Conservation (phyloP, 345 rosid species). For the Brassica cretica region DNA sequence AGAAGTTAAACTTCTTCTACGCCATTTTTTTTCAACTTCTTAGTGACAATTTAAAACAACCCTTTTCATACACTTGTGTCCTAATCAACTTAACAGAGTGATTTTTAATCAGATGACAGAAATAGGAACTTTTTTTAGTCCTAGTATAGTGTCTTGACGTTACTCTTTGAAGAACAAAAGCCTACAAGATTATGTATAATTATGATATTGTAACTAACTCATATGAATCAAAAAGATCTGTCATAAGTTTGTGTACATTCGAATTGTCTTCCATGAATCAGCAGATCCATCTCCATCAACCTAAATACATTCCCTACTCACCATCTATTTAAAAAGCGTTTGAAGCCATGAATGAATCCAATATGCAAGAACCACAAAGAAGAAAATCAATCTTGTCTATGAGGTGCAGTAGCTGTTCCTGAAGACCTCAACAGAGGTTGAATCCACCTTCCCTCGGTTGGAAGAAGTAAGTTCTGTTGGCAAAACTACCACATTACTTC, state of each 20-base stretch:
- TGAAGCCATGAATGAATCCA: neutral
- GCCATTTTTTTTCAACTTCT: neutral
- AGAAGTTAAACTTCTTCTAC: constrained; percentile 35
- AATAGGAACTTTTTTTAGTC: neutral
- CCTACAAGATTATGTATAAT: neutral
- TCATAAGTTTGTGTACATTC: neutral
- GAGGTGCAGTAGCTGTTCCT: constrained; percentile 55
- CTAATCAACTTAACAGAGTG: neutral
- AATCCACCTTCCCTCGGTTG: constrained; percentile 61
- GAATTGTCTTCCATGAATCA: neutral
- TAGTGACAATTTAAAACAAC: neutral
- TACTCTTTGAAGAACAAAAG: neutral
- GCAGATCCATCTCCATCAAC: neutral
- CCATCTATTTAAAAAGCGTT: neutral
- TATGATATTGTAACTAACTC: neutral
- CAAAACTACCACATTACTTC: neutral
- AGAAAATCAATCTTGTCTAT: constrained; percentile 31
- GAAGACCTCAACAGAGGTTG: constrained; percentile 49
- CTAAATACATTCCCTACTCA: neutral
- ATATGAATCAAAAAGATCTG: neutral
- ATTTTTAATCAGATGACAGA: neutral
- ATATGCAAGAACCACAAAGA: neutral
- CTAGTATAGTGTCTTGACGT: neutral
- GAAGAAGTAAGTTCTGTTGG: constrained; percentile 64
- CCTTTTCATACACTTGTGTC: neutral